Evolutionary conservation across 2,329 filamentous ascomycete species (phyloP), one percentile per base, ranked within the genome.

Genomic region (Fusarium gaditjirri): DNA sequence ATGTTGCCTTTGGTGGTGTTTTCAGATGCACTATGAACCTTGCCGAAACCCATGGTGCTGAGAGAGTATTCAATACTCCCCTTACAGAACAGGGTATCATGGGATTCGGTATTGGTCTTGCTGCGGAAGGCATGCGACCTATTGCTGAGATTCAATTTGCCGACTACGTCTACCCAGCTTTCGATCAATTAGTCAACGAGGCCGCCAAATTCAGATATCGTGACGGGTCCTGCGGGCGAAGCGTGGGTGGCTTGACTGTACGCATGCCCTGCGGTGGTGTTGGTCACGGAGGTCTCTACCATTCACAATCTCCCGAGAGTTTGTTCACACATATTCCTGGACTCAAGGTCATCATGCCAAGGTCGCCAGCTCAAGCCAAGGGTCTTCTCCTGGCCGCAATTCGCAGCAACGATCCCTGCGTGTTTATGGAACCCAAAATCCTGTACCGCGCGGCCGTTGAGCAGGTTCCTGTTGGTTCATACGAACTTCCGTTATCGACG

Each of bases 61-160:
- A 96, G 64, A 88, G 96, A 63, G 95, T 99, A 38, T 99, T 99
- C 86, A 98, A 99, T 82, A 98, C 95, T 23, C 96, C 96, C 1
- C 83, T 99, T 74, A 94, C 92, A 38, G 96, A 99, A 80, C 96
- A 98, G 82, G 96, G 95, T 3, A 95, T 99, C 73, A 88, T 97
- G 65, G 96, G 96, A 0, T 98, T 98, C 78, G 96, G 92, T 16
- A 94, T 98, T 74, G 96, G 96, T 5, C 90, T 92, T 39, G 95
- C 95, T 0, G 93, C 94, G 11, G 93, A 97, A 83, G 95, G 95
- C 29, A 94, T 97, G 93, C 92, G 92, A 63, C 94, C 96, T 0
- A 89, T 98, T 29, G 95, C 95, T 1, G 96, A 99, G 84, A 94
- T 98, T 61, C 95, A 98, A 80, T 98, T 98, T 78, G 95, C 95